Conservation (phyloP, 805 yeast species). For the Candida endomychidarum region DNA sequence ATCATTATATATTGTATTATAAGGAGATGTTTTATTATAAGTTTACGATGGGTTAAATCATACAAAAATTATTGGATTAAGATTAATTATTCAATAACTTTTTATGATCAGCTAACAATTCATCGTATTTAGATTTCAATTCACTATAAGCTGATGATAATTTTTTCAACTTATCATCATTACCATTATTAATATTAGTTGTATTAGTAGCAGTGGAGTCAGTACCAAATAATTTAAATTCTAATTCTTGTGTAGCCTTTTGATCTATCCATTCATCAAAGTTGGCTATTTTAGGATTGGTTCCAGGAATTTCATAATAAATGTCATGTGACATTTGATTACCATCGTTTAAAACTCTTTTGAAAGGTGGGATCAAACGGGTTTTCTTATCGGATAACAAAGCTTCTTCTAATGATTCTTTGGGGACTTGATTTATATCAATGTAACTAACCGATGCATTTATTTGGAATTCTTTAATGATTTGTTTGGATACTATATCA, state of each 20-base stretch:
- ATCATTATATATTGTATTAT: conserved; percentile 30
- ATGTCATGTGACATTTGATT: conserved; percentile 44
- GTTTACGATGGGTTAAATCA: too few relatives aligned
- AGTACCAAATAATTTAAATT: conserved; percentile 32
- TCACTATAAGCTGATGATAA: conserved; percentile 61
- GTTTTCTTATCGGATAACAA: conserved; percentile 29
- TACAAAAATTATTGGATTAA: too few relatives aligned
- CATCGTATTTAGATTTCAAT: conserved; percentile 59
- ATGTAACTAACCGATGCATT: conserved; percentile 35
- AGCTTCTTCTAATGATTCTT: conserved; percentile 8
- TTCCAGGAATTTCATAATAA: conserved; percentile 34
- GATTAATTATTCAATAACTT: conserved; percentile 25
- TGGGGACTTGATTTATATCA: conserved; percentile 22
- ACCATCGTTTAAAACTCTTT: conserved; percentile 51
- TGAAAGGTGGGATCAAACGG: conserved; percentile 60
- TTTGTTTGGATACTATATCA: conserved; percentile 72
- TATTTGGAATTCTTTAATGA: conserved; percentile 53
- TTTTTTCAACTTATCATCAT: conserved; percentile 40
- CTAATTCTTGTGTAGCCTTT: conserved; percentile 51
- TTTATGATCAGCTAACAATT: conserved; percentile 51
- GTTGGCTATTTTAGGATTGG: conserved; percentile 13
- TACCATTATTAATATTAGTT: neutral
- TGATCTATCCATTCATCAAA: conserved; percentile 50
- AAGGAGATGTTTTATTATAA: too few relatives aligned
- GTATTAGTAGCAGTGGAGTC: neutral